A percentile compares a stretch with the other conserved stretches of the same genome.
Evolutionary conservation across 2,329 filamentous ascomycete species (phyloP).

Genomic region (Cryphonectria radicalis): DNA sequence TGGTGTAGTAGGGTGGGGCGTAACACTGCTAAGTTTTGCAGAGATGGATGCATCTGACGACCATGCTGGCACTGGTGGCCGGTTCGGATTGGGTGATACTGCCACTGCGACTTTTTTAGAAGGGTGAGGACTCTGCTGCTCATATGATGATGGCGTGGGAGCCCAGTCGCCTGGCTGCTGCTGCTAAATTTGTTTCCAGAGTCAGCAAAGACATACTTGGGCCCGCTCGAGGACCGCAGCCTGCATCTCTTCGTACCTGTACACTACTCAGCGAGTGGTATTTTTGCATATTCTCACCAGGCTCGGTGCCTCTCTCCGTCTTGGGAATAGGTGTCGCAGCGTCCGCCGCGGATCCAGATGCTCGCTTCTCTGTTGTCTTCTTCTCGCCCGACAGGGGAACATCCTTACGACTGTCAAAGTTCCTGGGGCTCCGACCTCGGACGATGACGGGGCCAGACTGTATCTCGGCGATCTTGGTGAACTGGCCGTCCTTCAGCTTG

Average conservation of each 20-base stretch:
- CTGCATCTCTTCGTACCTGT: slow-evolving; percentile 36
- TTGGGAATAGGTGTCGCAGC: slow-evolving; percentile 20
- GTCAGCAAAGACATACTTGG: slow-evolving; percentile 17
- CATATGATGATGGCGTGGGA: slow-evolving; percentile 42
- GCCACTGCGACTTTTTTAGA: slow-evolving; percentile 59
- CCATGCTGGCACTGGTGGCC: slow-evolving; percentile 61
- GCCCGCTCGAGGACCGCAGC: not conserved
- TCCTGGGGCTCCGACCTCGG: slow-evolving; percentile 86
- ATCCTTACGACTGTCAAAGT: slow-evolving; percentile 91
- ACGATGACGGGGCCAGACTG: slow-evolving; percentile 95
- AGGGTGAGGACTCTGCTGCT: slow-evolving; percentile 50
- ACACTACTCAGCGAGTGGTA: slow-evolving; percentile 42
- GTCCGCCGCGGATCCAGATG: slow-evolving; percentile 43
- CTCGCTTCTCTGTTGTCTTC: slow-evolving; percentile 49
- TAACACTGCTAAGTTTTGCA: slow-evolving; percentile 16
- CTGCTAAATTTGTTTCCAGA: not conserved
- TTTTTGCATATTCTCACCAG: slow-evolving; percentile 37
- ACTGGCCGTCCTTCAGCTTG: slow-evolving; percentile 69
- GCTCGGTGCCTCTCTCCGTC: slow-evolving; percentile 31
- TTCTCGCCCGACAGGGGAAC: slow-evolving; percentile 69
- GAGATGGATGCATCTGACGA: slow-evolving; percentile 41
- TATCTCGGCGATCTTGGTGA: slow-evolving; percentile 78
- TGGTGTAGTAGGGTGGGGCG: slow-evolving; percentile 32
- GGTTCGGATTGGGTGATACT: slow-evolving; percentile 53
- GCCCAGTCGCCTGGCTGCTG: slow-evolving; percentile 52